Base-by-base conservation (phyloP, 2,329 filamentous ascomycete genomes). In the Lachnum nothofagi region DNA sequence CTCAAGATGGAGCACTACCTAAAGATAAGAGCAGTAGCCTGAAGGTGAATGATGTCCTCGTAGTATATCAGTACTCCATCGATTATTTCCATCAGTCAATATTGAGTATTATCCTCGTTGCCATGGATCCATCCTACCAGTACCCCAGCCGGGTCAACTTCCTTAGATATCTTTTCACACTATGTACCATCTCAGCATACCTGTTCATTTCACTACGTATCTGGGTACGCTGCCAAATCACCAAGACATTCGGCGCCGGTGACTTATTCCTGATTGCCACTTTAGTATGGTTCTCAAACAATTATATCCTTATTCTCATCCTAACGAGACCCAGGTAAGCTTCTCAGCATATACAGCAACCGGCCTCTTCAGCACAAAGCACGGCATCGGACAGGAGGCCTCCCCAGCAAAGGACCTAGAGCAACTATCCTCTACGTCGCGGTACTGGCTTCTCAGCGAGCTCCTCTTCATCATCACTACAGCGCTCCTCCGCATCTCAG, bases 381-480 rank as follows among this genome's bases (percentile, higher is more conserved):
- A 47, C 22, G 49, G 49, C 17, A 33, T 47, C 25, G 49, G 44
- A 3, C 25, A 27, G 6, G 25, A 12, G 27, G 37, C 34, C 8
- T 8, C 24, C 22, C 16, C n/a, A 41, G 22, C 25, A 3, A 29
- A 34, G 7, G 25, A 44, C 31, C 27, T 12, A 27, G 25, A 27
- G 25, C 38, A 48, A 17, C 47, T 52, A 10, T 37, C 46, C 9
- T 39, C 19, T 31, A 38, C 42, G 2, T 17, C 44, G 3, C 33
- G 46, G 10, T 52, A 44, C 39, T 50, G 33, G 42, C 50, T 52
- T 35, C 46, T 55, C 37, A 24, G 34, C n/a, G 46, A 50, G 35
- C 59, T 66, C 12, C 50, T 72, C 5, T 72, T 72, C 46, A 60
- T 67, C 0, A 67, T 67, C 0, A 61, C 71, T 9, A 68, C 69